Percentiles rank a stretch among this genome's conserved stretches.
Evolutionary conservation across 108 stramenopile genomes (phyloP).

Genomic region (Parmales sp.): DNA sequence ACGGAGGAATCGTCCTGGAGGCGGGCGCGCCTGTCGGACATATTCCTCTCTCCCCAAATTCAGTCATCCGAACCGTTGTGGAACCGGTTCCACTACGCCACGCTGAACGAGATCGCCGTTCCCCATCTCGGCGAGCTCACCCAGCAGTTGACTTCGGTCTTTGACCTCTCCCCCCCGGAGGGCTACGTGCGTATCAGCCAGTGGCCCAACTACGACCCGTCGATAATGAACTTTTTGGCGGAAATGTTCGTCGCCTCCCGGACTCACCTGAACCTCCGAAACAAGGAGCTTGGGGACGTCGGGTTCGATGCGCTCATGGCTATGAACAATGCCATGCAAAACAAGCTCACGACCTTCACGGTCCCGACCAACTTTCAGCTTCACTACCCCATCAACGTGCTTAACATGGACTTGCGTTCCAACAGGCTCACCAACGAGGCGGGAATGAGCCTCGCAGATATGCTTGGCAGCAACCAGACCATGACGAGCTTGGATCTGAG

Average conservation of each 20-base stretch:
- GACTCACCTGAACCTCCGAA: background rate
- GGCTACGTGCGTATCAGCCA: constrained; percentile 14
- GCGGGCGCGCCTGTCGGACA: constrained; percentile 3
- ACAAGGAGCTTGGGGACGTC: constrained; percentile 11
- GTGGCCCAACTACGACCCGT: constrained; percentile 11
- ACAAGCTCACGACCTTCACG: constrained; percentile 7
- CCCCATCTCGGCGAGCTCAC: constrained; percentile 9
- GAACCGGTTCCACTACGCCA: constrained; percentile 2
- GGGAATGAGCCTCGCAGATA: background rate
- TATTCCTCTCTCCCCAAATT: constrained; percentile 12
- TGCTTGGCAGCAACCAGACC: background rate
- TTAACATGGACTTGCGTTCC: background rate
- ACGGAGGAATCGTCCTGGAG: constrained; percentile 9
- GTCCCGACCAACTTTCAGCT: constrained; percentile 8
- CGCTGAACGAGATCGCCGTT: constrained; percentile 10
- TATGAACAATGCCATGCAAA: background rate
- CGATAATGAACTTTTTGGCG: constrained; percentile 13
- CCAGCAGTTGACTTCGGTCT: constrained; percentile 12
- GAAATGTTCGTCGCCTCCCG: constrained; percentile 13
- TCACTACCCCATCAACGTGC: constrained; percentile 1
- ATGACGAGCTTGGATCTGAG: background rate
- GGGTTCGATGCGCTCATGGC: background rate
- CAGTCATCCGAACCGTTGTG: background rate
- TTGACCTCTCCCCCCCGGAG: constrained; percentile 8
- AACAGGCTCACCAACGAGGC: background rate